A percentile compares a stretch with the other conserved stretches of the same genome.
Evolutionary conservation across 2,329 filamentous ascomycete species (phyloP).

Genomic region (Trichoderma polysporum): DNA sequence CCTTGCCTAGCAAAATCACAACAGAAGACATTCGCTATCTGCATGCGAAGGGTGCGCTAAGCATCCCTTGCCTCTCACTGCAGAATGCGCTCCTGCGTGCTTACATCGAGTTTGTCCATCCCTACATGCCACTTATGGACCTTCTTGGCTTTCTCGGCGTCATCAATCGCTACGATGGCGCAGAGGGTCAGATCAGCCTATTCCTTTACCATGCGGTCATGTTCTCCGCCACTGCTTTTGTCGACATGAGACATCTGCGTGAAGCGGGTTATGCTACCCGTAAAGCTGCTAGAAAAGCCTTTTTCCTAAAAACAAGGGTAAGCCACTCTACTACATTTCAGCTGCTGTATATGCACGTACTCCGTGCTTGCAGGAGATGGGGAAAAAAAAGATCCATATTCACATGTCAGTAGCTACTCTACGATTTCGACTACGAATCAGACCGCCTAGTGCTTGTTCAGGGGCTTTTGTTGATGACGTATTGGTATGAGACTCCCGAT

Average conservation of each 20-base stretch:
- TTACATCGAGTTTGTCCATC: conserved; percentile 87
- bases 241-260: conserved; percentile 74
- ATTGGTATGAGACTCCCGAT: conserved; percentile 96
- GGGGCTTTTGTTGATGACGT: conserved; percentile 86
- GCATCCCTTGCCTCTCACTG: conserved; percentile 66
- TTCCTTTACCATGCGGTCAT: conserved; percentile 92
- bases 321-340: conserved; percentile 35
- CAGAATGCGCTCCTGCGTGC: conserved; percentile 79
- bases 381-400: conserved; percentile 21
- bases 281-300: conserved; percentile 80
- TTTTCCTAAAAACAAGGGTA: conserved; percentile 85
- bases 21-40: conserved; percentile 82
- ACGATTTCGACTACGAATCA: conserved; percentile 93
- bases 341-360: background rate
- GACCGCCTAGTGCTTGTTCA: conserved; percentile 89
- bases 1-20: conserved; percentile 73
- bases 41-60: conserved; percentile 78
- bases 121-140: conserved; percentile 88
- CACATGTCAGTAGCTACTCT: conserved; percentile 62
- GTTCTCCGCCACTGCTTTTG: conserved; percentile 88
- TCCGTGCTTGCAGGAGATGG: background rate
- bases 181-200: conserved; percentile 72
- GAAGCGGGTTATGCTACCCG: conserved; percentile 75
- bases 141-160: conserved; percentile 58
- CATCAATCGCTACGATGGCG: conserved; percentile 66